Evolutionary conservation across 257 asterid genomes (phyloP), one percentile per base, ranked within the genome.

Genomic region (Solanum medicagineum): DNA sequence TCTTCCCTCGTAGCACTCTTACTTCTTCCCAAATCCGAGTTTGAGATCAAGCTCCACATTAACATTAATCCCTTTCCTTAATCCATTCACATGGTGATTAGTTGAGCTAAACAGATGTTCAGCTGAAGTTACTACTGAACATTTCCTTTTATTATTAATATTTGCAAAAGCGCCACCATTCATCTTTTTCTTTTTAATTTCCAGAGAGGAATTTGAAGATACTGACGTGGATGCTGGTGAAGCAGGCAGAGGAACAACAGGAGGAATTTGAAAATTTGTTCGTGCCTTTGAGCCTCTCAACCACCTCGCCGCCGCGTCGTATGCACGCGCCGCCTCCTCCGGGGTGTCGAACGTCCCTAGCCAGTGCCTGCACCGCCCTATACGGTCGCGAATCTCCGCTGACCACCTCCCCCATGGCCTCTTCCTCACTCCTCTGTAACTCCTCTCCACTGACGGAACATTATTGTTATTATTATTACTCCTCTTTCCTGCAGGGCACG

Each of bases 331-430:
- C 26, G 98, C 98, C 66, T 95, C 98, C 89, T 95, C 98, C 81
- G 97, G 93, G 70, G 97, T 95, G 92, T 95, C 98, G 85, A 95
- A 95, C 0, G 98, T 95, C 1, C 98, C 98, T 1, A 95, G 92
- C 98, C 98, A 95, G 91, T 93, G 98, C 6, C 98, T 92, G 89
- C 98, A 95, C 88, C 98, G 89, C 51, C 98, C 98, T 24, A 95
- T 87, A 0, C 98, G 91, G 91, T 95, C 98, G 12, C 98, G 94
- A 40, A 95, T 95, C 93, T 95, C 98, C 2, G 97, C 98, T 15
- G 97, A 95, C 94, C 94, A 95, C 85, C 97, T 86, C 88, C 98
- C 98, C 98, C 98, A 93, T 9, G 98, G 98, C 95, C 98, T 83
- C 90, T 91, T 91, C 56, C 97, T 84, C 75, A 94, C 98, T 1